Evolutionary conservation across 805 yeast species (phyloP), one percentile per base, ranked within the genome.

Genomic region (Ogataea allantospora): DNA sequence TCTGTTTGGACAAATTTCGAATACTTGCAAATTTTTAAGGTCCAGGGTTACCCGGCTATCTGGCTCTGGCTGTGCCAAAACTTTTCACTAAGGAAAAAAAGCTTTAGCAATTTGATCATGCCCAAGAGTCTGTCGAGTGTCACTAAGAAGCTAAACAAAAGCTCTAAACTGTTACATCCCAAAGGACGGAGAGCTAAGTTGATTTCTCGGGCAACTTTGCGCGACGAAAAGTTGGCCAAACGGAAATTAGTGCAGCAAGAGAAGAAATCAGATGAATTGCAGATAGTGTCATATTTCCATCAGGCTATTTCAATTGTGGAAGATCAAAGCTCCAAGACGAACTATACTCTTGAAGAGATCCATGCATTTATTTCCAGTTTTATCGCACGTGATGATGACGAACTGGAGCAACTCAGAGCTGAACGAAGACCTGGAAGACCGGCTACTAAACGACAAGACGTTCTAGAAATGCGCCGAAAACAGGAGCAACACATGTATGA

Each of bases 371-470:
- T 86, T 33, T 75, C 75, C 42, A 75, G 75, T 25, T 86, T 70
- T 49, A 65, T 89, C 10, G 58, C 72, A 11, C 74, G 96, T 58
- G 82, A 80, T 53, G 85, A 83, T 52, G 88, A 77, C 11, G 97
- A 89, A 57, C 58, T 91, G 35, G 73, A 73, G n/a, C 67, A 67
- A 35, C 66, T 86, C 39, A 75, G 72, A 44, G 62, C 58, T 5
- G 76, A 71, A 38, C 77, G 95, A 67, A 76, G 95, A 57, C 78
- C 88, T n/a, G 95, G 95, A 12, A 75, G 98, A 65, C 96, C 99
- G 7, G 73, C 85, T 12, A 63, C 84, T 5, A 75, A 74, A 43
- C 78, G 78, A 55, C 95, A 87, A 53, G 80, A 78, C 47, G 53
- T 75, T 15, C 60, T 88, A 40, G 83, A 84, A 50, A 75, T 73